Evolutionary conservation across 768 basidiomycete genomes (phyloP), one percentile per base, ranked within the genome.

Genomic region (Tulasnella sp.): DNA sequence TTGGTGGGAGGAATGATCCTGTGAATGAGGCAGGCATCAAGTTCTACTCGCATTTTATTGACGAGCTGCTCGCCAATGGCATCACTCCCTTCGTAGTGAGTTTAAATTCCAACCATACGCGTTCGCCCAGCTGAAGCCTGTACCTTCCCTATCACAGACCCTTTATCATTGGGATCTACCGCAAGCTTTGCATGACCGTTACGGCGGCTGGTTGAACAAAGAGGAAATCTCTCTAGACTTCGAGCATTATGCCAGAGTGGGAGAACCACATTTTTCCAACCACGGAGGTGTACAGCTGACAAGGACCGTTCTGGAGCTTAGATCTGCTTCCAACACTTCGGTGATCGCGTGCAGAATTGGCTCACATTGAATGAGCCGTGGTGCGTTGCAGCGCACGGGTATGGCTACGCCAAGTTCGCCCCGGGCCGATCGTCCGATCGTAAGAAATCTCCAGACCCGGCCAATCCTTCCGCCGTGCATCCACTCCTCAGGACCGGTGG

Each of bases 151-250:
- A 49, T 19, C 52, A 49, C 55, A 84, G 81, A 85, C 82, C 0
- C 69, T 85, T 29, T 84, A 84, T 66, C 84, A 83, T 68, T 88
- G 86, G 87, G 86, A 88, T 66, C 76, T 87, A 8, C 87, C 87
- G 9, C 82, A 85, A 66, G 80, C 71, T 22, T 76, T 91, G 38
- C 80, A 86, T 57, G 81, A 87, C 62, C 75, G 81, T 57, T 88
- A 88, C 67, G 78, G 79, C 1, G 85, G 85, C 4, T 89, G 84
- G 85, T 68, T 86, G 52, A 82, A 82, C 72, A 83, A 82, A 67
- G 77, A 80, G 46, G 81, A 84, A 65, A 78, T 87, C 56, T 72
- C 82, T 17, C 68, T 74, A 59, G 86, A 89, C 69, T 88, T 75
- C 63, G 73, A 74, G 7, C 70, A 74, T 63, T 88, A 86, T 65